Percentiles rank a stretch among this genome's conserved stretches.
These are phyloP conservation scores for Aureobasidium subglaciale DNA, from an alignment of 2,329 filamentous ascomycete species.

Conservation along the genomic window DNA sequence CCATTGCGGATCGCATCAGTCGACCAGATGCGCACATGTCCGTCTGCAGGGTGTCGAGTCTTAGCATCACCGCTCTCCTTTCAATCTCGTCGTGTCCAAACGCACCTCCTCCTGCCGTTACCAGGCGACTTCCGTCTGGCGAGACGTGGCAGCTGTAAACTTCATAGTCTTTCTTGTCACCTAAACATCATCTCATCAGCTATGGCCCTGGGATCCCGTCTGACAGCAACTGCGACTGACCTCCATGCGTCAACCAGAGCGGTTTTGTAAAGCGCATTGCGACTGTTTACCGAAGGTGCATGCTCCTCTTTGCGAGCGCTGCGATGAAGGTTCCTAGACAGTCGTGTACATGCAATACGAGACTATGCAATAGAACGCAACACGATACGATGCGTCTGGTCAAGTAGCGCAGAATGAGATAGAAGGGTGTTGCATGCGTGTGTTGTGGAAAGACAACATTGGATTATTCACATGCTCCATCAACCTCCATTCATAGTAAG, in stretches of 20 bases:
- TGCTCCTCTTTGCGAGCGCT: background rate
- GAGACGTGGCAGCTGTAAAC: constrained; percentile 98
- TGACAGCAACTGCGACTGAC: constrained; percentile 37
- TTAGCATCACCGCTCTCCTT: constrained; percentile 7
- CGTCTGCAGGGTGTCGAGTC: constrained; percentile 51
- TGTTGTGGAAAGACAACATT: background rate
- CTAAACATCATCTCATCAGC: constrained; percentile 34
- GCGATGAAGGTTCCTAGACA: background rate
- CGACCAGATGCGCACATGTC: constrained; percentile 96
- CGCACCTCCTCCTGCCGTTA: constrained; percentile 86
- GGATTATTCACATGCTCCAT: constrained; percentile 9
- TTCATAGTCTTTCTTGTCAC: constrained; percentile 96
- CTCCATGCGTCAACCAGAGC: constrained; percentile 90
- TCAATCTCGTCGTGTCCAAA: constrained; percentile 2
- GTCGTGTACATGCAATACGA: background rate
- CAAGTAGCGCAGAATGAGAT: background rate
- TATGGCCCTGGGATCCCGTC: background rate
- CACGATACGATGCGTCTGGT: too few relatives aligned
- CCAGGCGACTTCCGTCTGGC: constrained; percentile 82
- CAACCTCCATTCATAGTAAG: background rate
- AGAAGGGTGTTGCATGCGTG: background rate
- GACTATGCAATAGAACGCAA: too few relatives aligned
- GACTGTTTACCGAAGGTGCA: constrained; percentile 8
- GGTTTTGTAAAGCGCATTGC: constrained; percentile 71
- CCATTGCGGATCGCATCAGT: constrained; percentile 87